These are phyloP conservation scores for Rhododendron williamsianum DNA, from an alignment of 148 eudicot genomes.

Conservation along the genomic window DNA sequence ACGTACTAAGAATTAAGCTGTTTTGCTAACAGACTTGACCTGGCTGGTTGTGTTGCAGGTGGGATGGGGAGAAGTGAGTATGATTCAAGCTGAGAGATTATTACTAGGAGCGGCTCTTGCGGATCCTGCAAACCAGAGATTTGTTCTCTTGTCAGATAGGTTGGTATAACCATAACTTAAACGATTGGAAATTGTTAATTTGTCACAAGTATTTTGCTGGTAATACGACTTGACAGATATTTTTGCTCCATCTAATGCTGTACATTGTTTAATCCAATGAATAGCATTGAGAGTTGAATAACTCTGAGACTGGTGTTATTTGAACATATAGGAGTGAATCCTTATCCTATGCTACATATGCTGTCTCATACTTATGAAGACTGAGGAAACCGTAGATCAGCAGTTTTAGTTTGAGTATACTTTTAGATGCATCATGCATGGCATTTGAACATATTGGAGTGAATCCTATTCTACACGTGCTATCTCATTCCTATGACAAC, in stretches of 20 bases:
- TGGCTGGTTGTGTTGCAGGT: slow-evolving; percentile 48
- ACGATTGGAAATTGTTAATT: background rate
- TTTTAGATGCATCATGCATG: background rate
- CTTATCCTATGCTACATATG: background rate
- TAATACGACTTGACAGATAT: background rate
- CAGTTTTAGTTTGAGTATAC: background rate
- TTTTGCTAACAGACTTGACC: background rate
- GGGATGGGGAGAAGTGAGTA: slow-evolving; percentile 88
- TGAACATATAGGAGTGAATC: background rate
- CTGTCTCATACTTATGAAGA: background rate
- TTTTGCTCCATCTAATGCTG: background rate
- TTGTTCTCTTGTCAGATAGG: slow-evolving; percentile 97
- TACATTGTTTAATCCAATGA: background rate
- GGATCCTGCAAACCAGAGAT: slow-evolving; percentile 92
- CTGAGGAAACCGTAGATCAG: background rate
- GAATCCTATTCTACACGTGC: background rate
- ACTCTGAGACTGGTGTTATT: background rate
- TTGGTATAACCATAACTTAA: slow-evolving; percentile 4
- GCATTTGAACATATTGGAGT: background rate
- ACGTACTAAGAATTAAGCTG: background rate
- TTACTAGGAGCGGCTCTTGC: slow-evolving; percentile 73
- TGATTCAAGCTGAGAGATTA: slow-evolving; percentile 93
- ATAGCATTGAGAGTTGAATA: background rate
- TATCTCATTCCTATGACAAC: background rate
- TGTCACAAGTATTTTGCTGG: background rate